Percentiles rank a stretch among this genome's conserved stretches.
Evolutionary conservation across 768 basidiomycete species (phyloP).

Genomic region (Steccherinum ochraceum): DNA sequence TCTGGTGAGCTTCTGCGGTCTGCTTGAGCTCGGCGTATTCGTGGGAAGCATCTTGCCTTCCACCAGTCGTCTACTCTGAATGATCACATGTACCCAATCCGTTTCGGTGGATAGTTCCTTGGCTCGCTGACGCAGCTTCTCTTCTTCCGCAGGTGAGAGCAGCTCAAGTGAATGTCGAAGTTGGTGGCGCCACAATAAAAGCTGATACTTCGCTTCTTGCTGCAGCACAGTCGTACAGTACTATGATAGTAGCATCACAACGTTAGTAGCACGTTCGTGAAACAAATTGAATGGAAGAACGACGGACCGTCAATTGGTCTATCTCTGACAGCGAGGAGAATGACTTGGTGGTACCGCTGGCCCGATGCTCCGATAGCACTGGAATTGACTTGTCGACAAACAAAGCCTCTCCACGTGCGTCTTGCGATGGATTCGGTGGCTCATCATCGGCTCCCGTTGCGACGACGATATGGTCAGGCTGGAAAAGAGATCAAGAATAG

Average conservation of each 20-base stretch:
- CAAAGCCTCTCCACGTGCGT: too few relatives aligned
- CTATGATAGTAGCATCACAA: conserved; percentile 26
- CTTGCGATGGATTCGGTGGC: too few relatives aligned
- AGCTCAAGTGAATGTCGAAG: conserved; percentile 44
- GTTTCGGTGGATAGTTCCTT: conserved; percentile 41
- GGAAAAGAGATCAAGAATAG: background rate
- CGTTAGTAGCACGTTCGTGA: background rate
- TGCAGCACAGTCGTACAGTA: conserved; percentile 70
- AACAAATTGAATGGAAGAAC: background rate
- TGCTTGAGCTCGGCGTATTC: conserved; percentile 1
- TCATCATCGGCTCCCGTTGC: conserved; percentile 1
- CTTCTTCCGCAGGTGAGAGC: conserved; percentile 49
- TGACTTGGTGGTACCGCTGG: background rate
- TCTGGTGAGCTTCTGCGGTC: background rate
- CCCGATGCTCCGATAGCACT: too few relatives aligned
- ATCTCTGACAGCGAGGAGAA: conserved; percentile 26
- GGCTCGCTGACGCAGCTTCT: conserved; percentile 44
- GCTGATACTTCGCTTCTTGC: conserved; percentile 64
- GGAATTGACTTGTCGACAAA: too few relatives aligned
- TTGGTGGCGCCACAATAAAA: conserved; percentile 68
- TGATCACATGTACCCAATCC: conserved; percentile 67
- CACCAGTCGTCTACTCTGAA: conserved; percentile 28
- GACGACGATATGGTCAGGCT: background rate
- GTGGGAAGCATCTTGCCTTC: conserved; percentile 14
- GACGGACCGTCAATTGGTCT: conserved; percentile 48